A percentile compares a stretch with the other conserved stretches of the same genome.
These are phyloP conservation scores for Caulochytrium protostelioides DNA, from an alignment of 371 early-diverging fungal species.

Conservation along the genomic window DNA sequence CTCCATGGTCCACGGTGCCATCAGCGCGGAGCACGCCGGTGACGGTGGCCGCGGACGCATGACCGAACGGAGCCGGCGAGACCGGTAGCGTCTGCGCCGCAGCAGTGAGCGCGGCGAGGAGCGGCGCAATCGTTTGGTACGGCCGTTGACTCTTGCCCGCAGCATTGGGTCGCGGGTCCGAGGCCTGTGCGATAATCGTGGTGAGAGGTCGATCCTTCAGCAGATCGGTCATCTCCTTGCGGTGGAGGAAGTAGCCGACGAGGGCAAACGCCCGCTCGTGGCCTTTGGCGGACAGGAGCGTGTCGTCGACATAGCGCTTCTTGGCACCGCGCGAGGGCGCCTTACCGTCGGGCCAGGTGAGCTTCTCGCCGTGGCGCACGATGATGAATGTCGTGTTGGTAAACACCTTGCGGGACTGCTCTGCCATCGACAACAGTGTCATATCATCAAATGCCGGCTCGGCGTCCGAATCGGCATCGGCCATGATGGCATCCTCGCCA, in stretches of 20 bases:
- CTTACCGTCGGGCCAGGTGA: constrained; percentile 11
- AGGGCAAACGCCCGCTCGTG: constrained; percentile 19
- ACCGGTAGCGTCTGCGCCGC: too few relatives aligned
- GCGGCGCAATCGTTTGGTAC: not conserved
- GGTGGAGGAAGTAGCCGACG: constrained; percentile 13
- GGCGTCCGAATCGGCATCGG: too few relatives aligned
- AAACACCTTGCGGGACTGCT: too few relatives aligned
- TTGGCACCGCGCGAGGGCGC: constrained; percentile 1
- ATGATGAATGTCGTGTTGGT: constrained; percentile 11
- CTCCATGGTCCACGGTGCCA: too few relatives aligned
- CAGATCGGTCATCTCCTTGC: constrained; percentile 9
- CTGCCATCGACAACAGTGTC: too few relatives aligned
- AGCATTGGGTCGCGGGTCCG: constrained; percentile 6
- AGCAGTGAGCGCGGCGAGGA: too few relatives aligned
- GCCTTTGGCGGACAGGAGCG: constrained; percentile 18
- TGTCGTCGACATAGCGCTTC: constrained; percentile 15
- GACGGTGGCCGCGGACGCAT: too few relatives aligned
- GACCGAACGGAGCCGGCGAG: too few relatives aligned
- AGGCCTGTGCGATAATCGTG: constrained; percentile 15
- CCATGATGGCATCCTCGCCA: too few relatives aligned
- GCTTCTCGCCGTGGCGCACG: constrained; percentile 25
- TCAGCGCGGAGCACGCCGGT: too few relatives aligned
- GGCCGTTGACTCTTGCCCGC: constrained; percentile 7
- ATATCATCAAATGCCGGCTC: too few relatives aligned
- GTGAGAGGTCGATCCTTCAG: constrained; percentile 7